Base-by-base conservation (phyloP, 345 rosid genomes). In the Salix udensis region DNA sequence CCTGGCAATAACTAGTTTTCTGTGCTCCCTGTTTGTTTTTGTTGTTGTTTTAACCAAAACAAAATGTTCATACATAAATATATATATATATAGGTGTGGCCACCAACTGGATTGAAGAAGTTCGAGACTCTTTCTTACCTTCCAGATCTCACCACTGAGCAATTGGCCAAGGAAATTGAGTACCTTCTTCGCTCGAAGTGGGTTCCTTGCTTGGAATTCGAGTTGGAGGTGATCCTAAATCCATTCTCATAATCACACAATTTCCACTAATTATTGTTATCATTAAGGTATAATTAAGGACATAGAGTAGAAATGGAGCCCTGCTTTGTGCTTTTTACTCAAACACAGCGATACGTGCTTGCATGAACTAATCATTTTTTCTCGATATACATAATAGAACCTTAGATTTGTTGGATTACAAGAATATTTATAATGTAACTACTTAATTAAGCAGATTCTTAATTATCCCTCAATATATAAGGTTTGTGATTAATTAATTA, bases 151-250 rank as follows among this genome's bases (percentile, higher is more conserved):
- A 4, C 72, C 1, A 23, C 14, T 0, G 79, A 64, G 7, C 15
- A 72, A 2, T 78, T 89, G 84, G 70, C 18, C 1, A 84, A 74
- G 84, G 93, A 89, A 78, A 69, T 88, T 0, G 84, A 79, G 19
- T 89, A 89, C 89, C 91, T 87, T 74, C 23, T 89, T 66, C 86
- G 93, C 50, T 42, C 1, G 21, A 81, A 81, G 58, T 89, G 93
- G 91, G 50, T 88, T 78, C 92, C 92, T 52, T 89, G 92, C 84
- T 74, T 88, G 76, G 92, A 89, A 76, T 89, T 89, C 83, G 87
- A 86, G 77, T 48, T 80, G 60, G 82, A 81, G 86, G 89, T 89
- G 39, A 66, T 34, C 37, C 6, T 6, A 6, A 36, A 18, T 34
- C 23, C 69, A 31, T 15, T 15, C 23, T 18, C 44, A n/a, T 58